Percentiles rank a stretch among this genome's conserved stretches.
Conservation (phyloP, 176 grass and related monocot species). For the Carex parvula region DNA sequence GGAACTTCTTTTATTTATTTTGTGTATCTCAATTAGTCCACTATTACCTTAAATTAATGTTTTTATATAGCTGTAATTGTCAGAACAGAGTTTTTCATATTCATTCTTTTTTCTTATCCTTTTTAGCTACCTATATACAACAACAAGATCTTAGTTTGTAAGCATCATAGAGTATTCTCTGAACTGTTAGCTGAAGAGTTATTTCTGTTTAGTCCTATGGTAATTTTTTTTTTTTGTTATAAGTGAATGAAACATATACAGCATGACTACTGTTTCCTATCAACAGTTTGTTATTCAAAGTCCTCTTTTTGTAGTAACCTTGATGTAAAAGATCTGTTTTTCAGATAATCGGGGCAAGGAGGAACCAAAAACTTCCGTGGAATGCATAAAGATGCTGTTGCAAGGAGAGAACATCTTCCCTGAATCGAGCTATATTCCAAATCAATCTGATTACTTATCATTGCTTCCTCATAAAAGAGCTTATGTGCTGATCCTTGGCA, state of each 20-base stretch:
- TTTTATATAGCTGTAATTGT: neutral
- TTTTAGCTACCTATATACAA: neutral
- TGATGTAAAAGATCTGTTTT: neutral
- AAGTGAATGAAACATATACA: neutral
- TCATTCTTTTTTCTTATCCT: neutral
- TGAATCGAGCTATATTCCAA: slow-evolving; percentile 26
- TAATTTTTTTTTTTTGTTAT: neutral
- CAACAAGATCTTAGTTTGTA: neutral
- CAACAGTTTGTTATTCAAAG: slow-evolving; percentile 2
- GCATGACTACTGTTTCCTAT: neutral
- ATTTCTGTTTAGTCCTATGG: neutral
- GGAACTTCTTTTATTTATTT: neutral
- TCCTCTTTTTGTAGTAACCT: slow-evolving; percentile 25
- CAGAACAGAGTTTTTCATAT: neutral
- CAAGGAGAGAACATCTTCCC: slow-evolving; percentile 22
- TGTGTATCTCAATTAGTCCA: neutral
- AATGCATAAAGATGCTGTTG: slow-evolving; percentile 83
- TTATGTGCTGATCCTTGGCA: slow-evolving; percentile 30
- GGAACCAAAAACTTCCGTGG: slow-evolving; percentile 32
- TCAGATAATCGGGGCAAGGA: slow-evolving; percentile 5
- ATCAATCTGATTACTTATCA: slow-evolving; percentile 26
- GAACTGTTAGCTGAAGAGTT: neutral
- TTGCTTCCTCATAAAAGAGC: slow-evolving; percentile 16
- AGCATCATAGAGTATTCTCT: neutral
- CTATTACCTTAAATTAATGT: neutral